Evolutionary conservation across 306 rosid species (phyloP).

Genomic region (Cicer chorassanicum): DNA sequence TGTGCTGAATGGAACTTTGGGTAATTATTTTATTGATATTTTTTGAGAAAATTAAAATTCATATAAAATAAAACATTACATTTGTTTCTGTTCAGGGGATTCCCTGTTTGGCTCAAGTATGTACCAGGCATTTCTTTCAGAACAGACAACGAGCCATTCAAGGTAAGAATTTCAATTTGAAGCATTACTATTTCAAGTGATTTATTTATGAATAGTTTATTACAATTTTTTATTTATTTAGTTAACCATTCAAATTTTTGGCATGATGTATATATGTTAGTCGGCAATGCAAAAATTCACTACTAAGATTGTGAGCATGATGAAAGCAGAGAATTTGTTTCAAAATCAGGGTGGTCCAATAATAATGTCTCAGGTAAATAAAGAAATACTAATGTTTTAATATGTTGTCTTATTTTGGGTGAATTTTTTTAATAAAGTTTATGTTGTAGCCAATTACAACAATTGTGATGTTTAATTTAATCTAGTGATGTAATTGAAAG

Average conservation of each 20-base stretch:
- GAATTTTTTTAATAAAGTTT: constrained; percentile 6
- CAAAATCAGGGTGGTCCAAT: constrained; percentile 96
- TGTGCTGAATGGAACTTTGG: constrained; percentile 91
- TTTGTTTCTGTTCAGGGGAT: constrained; percentile 76
- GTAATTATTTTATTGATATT: constrained; percentile 48
- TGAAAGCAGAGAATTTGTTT: constrained; percentile 82
- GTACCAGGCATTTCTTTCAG: constrained; percentile 87
- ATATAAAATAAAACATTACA: constrained; percentile 8
- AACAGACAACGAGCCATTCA: constrained; percentile 93
- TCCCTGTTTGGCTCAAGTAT: constrained; percentile 97
- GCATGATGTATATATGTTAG: constrained; percentile 52
- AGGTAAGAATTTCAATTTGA: constrained; percentile 54
- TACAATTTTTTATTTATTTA: neutral
- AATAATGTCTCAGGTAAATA: constrained; percentile 85
- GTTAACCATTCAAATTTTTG: constrained; percentile 29
- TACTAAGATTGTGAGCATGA: constrained; percentile 70
- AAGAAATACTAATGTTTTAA: neutral
- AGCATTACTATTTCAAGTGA: neutral
- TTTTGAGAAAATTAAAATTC: neutral
- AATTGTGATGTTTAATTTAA: neutral
- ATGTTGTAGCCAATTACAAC: constrained; percentile 14
- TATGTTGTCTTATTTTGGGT: neutral
- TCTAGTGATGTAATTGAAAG: neutral
- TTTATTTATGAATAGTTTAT: neutral
- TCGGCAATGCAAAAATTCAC: constrained; percentile 92